A percentile compares a stretch with the other conserved stretches of the same genome.
Evolutionary conservation across 2,329 filamentous ascomycete species (phyloP).

Genomic region (Aspergillus brunneoviolaceus): DNA sequence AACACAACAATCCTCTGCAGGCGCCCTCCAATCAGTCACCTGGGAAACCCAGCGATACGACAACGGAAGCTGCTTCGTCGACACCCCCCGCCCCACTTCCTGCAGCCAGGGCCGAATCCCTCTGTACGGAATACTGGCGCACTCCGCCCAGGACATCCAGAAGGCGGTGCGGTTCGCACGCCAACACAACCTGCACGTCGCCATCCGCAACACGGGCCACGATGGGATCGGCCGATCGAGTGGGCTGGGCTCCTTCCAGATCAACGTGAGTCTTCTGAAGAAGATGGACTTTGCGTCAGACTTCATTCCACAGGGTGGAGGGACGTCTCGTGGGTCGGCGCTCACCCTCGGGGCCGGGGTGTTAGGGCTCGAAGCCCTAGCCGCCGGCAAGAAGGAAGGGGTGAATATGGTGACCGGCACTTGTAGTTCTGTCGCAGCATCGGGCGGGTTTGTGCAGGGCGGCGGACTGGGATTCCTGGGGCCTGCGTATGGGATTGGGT

Average conservation of each 20-base stretch:
- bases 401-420: background rate
- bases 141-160: background rate
- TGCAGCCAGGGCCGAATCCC: background rate
- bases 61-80: background rate
- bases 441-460: background rate
- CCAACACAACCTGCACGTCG: background rate
- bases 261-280: background rate
- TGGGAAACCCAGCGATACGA: background rate
- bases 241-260: background rate
- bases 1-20: background rate
- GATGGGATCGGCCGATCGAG: background rate
- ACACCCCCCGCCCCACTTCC: background rate
- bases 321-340: background rate
- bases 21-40: background rate
- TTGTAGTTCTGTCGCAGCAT: background rate
- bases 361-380: background rate
- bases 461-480: background rate
- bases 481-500: background rate
- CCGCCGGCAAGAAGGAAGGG: background rate
- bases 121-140: background rate
- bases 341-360: background rate
- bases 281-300: background rate
- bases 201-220: background rate
- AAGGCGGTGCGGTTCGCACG: background rate
- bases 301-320: background rate